Evolutionary conservation across 2,329 filamentous ascomycete species (phyloP), one percentile per base, ranked within the genome.

Genomic region (Aspergillus ochraceoroseus): DNA sequence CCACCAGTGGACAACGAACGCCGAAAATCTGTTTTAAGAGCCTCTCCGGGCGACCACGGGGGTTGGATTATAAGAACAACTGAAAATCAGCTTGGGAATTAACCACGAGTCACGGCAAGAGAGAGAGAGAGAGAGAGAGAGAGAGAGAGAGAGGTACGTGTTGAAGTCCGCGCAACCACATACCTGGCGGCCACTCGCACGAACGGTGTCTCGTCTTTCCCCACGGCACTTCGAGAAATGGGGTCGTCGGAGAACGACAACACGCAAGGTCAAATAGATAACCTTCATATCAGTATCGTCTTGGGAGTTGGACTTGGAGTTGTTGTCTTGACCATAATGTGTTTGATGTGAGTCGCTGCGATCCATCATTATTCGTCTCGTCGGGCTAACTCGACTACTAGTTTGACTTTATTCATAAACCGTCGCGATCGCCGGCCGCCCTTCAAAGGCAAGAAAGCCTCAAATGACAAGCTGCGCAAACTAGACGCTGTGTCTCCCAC

Each of bases 401-500:
- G 48, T 12, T 48, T 65, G 26, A 56, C 57, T 8, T 46, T 65
- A 34, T 49, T 64, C 38, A 40, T 63, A 44, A 64, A 63, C 41
- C 60, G 62, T 7, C 57, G 57, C 25, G 52, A 58, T 41, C 49
- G 48, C 29, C 39, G 42, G 29, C 41, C 46, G 9, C 36, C 47
- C 20, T 48, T 48, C 25, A 51, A 53, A 32, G 43, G 29, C 11
- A 55, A 46, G 32, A 57, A 59, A 23, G 49, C 49, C 18, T 52
- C 56, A 1, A 41, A 46, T 22, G 58, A 64, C 29, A 57, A 61
- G 12, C 43, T 66, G 43, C 57, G 57, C 37, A 62, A 54, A 41
- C 46, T 66, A 11, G 62, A 66, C 29, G 57, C 55, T 11, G 60
- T 64, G 4, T 62, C 59, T 27, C 63, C 63, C 4, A 59, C 51